Evolutionary conservation across 495 filamentous ascomycete genomes (phyloP).

Genomic region (Daldinia concentrica): DNA sequence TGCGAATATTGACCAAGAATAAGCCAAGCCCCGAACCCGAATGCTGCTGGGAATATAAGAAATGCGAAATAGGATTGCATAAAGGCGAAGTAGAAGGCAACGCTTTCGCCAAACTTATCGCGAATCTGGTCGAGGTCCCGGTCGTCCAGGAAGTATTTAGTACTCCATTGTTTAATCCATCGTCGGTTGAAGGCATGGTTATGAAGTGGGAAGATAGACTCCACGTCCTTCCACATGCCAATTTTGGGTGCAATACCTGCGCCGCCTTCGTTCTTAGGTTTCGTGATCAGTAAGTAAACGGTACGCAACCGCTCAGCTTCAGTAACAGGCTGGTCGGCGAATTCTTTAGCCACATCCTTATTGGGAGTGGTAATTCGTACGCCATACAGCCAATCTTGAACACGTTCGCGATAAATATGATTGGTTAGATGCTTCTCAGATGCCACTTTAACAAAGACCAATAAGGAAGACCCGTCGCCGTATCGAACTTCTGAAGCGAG

Average conservation of each 20-base stretch:
- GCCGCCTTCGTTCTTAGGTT: conserved; percentile 81
- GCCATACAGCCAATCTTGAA: conserved; percentile 96
- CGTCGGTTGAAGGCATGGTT: conserved; percentile 85
- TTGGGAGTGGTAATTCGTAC: conserved; percentile 82
- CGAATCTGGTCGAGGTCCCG: conserved; percentile 85
- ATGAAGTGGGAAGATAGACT: conserved; percentile 87
- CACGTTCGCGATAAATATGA: conserved; percentile 75
- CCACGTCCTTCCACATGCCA: conserved; percentile 86
- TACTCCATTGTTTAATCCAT: conserved; percentile 91
- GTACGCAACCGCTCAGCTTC: conserved; percentile 90
- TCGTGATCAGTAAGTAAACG: conserved; percentile 86
- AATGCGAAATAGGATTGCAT: conserved; percentile 92
- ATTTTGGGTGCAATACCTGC: conserved; percentile 86
- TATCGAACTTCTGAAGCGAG: conserved; percentile 85
- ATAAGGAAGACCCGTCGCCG: conserved; percentile 76
- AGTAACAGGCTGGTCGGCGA: conserved; percentile 74
- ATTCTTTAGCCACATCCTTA: conserved; percentile 69
- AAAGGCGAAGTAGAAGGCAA: conserved; percentile 97
- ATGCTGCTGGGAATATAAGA: conserved; percentile 81
- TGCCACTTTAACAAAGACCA: conserved; percentile 84
- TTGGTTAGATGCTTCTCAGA: conserved; percentile 68
- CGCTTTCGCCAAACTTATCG: conserved; percentile 91
- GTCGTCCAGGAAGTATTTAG: conserved; percentile 77
- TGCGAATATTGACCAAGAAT: conserved; percentile 85
- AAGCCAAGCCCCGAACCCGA: conserved; percentile 84